These are phyloP conservation scores for Magnaporthiopsis poae DNA, from an alignment of 2,329 filamentous ascomycete genomes.

Conservation along the genomic window DNA sequence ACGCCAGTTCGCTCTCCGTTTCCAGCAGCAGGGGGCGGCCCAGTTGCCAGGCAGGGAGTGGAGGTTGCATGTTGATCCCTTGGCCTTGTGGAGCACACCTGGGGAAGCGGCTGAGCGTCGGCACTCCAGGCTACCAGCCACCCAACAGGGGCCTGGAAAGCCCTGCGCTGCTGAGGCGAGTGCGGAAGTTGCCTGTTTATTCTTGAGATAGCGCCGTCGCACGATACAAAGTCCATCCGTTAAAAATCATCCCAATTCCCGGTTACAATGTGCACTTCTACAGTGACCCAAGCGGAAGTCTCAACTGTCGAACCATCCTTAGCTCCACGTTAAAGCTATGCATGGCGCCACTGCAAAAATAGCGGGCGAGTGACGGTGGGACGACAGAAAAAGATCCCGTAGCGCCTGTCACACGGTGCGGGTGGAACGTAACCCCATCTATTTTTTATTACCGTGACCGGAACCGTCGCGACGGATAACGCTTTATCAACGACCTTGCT, in stretches of 20 bases:
- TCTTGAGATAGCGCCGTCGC: background rate
- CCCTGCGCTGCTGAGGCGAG: too few relatives aligned
- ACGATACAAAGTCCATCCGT: background rate
- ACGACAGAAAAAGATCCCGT: too few relatives aligned
- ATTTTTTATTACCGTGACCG: too few relatives aligned
- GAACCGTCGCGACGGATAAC: too few relatives aligned
- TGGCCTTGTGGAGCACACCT: background rate
- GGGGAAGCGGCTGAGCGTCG: background rate
- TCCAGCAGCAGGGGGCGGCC: background rate
- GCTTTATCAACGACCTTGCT: too few relatives aligned
- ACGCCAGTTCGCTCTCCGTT: background rate
- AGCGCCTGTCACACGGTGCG: too few relatives aligned
- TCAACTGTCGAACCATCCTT: background rate
- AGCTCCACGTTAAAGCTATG: too few relatives aligned
- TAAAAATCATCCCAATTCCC: background rate
- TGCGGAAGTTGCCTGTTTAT: background rate
- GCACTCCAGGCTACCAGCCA: background rate
- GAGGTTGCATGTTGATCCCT: background rate
- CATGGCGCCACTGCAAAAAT: too few relatives aligned
- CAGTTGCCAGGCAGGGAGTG: background rate
- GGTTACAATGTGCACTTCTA: too few relatives aligned
- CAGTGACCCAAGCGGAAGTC: background rate
- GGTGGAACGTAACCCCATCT: too few relatives aligned
- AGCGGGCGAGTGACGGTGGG: too few relatives aligned
- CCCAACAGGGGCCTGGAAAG: background rate